Conservation (phyloP, 139 green algal species). For the Nannochloris sp. region DNA sequence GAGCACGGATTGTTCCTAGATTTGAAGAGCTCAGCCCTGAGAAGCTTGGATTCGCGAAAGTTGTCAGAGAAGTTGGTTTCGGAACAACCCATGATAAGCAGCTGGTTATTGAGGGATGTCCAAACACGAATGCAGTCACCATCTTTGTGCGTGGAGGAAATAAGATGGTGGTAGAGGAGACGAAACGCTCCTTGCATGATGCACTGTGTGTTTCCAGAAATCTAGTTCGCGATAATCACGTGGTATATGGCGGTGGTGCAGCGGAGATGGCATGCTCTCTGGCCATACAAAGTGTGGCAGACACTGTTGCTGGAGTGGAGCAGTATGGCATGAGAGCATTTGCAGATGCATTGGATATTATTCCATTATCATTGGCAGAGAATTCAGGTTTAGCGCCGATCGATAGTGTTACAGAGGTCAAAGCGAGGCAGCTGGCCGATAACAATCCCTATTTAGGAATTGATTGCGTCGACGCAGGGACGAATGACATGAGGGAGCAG, state of each 20-base stretch:
- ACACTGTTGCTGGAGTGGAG: slow-evolving; percentile 73
- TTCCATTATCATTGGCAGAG: slow-evolving; percentile 91
- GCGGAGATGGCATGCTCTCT: slow-evolving; percentile 89
- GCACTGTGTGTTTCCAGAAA: slow-evolving; percentile 97
- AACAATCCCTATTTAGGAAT: slow-evolving; percentile 89
- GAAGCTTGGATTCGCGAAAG: slow-evolving; percentile 86
- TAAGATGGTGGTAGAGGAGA: slow-evolving; percentile 94
- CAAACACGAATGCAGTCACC: slow-evolving; percentile 87
- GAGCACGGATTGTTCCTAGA: slow-evolving; percentile 86
- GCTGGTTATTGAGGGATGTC: slow-evolving; percentile 92
- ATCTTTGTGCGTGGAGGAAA: slow-evolving; percentile 95
- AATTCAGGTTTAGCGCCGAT: slow-evolving; percentile 91
- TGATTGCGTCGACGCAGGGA: slow-evolving; percentile 94
- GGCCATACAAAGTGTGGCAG: slow-evolving; percentile 78
- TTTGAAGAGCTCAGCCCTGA: slow-evolving; percentile 81
- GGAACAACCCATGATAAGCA: slow-evolving; percentile 96
- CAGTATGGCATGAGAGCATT: slow-evolving; percentile 97
- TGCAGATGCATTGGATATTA: slow-evolving; percentile 81
- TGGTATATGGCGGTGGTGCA: slow-evolving; percentile 94
- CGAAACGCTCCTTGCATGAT: slow-evolving; percentile 93
- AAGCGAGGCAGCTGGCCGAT: slow-evolving; percentile 63
- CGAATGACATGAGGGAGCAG: slow-evolving; percentile 96
- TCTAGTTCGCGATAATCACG: slow-evolving; percentile 89
- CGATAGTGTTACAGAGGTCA: slow-evolving; percentile 78
- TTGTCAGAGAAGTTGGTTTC: slow-evolving; percentile 70